These are phyloP conservation scores for Arabis alpina DNA, from an alignment of 345 rosid genomes.

Conservation along the genomic window DNA sequence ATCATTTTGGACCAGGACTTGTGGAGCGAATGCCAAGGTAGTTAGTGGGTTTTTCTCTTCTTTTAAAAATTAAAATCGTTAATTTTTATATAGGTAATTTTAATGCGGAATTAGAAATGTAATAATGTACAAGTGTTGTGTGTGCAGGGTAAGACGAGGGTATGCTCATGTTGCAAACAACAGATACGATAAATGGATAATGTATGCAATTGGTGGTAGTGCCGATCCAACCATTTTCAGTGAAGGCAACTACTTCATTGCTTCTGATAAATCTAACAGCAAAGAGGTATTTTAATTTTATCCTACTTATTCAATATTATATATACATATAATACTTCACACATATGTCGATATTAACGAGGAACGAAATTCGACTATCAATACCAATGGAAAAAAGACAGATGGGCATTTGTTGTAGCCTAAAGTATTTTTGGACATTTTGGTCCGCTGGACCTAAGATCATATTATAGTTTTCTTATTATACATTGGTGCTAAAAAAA, in stretches of 20 bases:
- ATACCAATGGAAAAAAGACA: not conserved
- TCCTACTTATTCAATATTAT: not conserved
- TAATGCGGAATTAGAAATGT: not conserved
- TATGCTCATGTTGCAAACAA: slow-evolving; percentile 96
- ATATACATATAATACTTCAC: not conserved
- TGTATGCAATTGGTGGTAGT: slow-evolving; percentile 97
- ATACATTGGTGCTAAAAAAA: no score
- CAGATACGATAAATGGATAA: slow-evolving; percentile 84
- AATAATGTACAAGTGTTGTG: slow-evolving; percentile 11
- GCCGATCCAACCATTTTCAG: slow-evolving; percentile 90
- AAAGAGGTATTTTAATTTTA: slow-evolving; percentile 57
- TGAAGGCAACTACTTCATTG: slow-evolving; percentile 85
- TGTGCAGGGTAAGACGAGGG: slow-evolving; percentile 67
- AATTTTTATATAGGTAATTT: not conserved
- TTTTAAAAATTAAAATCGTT: not conserved
- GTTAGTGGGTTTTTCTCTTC: not conserved
- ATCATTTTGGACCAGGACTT: slow-evolving; percentile 83
- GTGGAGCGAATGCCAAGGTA: slow-evolving; percentile 97
- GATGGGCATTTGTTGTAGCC: not conserved
- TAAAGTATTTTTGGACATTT: not conserved
- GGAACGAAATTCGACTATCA: no score
- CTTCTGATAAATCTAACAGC: slow-evolving; percentile 51
- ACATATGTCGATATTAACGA: not conserved
- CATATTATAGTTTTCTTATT: no score
- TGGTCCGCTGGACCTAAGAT: not conserved